Evolutionary conservation across 169 alveolate species (phyloP), one percentile per base, ranked within the genome.

Genomic region (Plasmodium malariae): DNA sequence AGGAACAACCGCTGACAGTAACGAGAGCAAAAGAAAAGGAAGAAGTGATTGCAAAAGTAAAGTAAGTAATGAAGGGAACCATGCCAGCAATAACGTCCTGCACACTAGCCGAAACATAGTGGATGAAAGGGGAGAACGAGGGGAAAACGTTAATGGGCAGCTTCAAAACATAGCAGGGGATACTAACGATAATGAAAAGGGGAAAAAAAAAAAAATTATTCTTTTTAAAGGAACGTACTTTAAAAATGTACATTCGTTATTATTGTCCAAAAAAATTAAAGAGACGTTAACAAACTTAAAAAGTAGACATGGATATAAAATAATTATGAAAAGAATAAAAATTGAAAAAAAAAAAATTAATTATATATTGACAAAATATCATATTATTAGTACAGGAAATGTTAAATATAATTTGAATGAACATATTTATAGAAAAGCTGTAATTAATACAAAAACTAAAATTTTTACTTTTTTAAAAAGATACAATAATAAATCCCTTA

Each of bases 391-490:
- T 43, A 51, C 34, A 21, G 90, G 48, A 48, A 80, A 45, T 43
- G 5, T 80, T 12, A 80, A 67, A 36, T 7, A 26, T 2, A 48
- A 54, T 70, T 54, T 49, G 3, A 67, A 51, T 36, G 90, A 80
- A 14, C 85, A 80, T 57, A 60, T 24, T 7, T 80, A 80, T 43
- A 80, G 90, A 34, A 80, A 48, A 43, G 90, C 90, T 24, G 36
- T 80, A 28, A 80, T 80, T 14, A 17, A 80, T 9, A 48, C 83
- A 11, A 80, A 80, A 67, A 65, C 34, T 3, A 80, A 80, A 51
- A 80, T 80, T 5, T 80, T 37, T 34, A 69, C 36, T 6, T 40
- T 54, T 49, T 24, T 80, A 80, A 80, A 65, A 80, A 65, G 76
- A 43, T 67, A 80, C 30, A 65, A 40, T 11, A 48, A 80, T 34